These are phyloP conservation scores for Podosphaera fusca DNA, from an alignment of 2,329 filamentous ascomycete species.

Conservation along the genomic window DNA sequence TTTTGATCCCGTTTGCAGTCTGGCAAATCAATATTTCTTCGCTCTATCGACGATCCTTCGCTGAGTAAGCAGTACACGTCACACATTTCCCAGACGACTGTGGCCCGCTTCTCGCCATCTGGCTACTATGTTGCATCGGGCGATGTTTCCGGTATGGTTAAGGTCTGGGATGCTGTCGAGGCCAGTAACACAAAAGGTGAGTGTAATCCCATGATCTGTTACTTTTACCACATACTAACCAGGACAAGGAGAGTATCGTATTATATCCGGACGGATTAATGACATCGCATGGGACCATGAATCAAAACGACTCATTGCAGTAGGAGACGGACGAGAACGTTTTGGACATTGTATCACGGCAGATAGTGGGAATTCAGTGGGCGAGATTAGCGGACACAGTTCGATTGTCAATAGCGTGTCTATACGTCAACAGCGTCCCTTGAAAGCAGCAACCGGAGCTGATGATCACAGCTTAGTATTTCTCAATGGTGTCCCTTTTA, in stretches of 20 bases:
- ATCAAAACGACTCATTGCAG: conserved; percentile 85
- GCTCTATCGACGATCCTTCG: conserved; percentile 76
- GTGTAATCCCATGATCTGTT: background rate
- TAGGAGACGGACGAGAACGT: conserved; percentile 81
- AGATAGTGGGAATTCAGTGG: conserved; percentile 88
- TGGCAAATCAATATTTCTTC: conserved; percentile 89
- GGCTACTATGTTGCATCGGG: conserved; percentile 90
- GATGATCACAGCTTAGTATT: conserved; percentile 83
- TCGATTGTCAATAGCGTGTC: conserved; percentile 79
- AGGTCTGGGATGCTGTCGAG: conserved; percentile 81
- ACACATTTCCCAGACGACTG: conserved; percentile 71
- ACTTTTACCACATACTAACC: background rate
- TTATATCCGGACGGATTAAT: conserved; percentile 85
- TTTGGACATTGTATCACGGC: conserved; percentile 88
- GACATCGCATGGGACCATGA: conserved; percentile 96
- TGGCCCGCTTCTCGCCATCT: conserved; percentile 81
- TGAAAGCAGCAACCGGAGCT: conserved; percentile 73
- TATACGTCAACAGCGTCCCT: conserved; percentile 70
- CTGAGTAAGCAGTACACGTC: conserved; percentile 74
- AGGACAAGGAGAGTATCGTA: conserved; percentile 53
- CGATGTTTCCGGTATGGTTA: conserved; percentile 62
- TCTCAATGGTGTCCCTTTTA: conserved; percentile 84
- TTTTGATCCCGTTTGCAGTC: conserved; percentile 29
- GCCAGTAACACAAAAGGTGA: conserved; percentile 50
- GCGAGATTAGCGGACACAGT: conserved; percentile 80